Evolutionary conservation across 306 rosid species (phyloP), one percentile per base, ranked within the genome.

Genomic region (Corylus heterophylla): DNA sequence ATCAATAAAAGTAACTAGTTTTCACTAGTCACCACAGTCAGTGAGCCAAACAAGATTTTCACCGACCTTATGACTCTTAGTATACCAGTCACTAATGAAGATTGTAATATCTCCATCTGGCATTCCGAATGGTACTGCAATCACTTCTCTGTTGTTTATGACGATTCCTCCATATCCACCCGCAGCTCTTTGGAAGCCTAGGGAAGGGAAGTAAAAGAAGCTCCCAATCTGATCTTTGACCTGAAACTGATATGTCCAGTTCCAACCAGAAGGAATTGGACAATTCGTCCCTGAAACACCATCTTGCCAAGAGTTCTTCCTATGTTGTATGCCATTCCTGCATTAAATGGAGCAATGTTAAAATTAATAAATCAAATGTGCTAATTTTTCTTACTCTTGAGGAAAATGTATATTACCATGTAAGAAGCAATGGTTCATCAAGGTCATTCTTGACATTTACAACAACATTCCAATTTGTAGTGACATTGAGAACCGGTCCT

Each of bases 251-350:
- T 92, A 92, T 22, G 98, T 95, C 97, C 97, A 95, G 74, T 95
- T 95, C 97, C 97, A 92, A 73, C 98, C 98, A 7, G 96, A 86
- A n/a, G 93, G 98, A 78, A 95, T 91, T n/a, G 98, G 98, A 87
- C 98, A 95, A 74, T 89, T 95, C 12, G 98, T 95, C 85, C 97
- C 97, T 42, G 86, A 87, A 59, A 95, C 98, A 54, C 98, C 98
- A 76, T 95, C 98, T 80, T 92, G 98, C 97, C 97, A 95, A 2
- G 98, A 89, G 84, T 92, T 86, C 84, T 90, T 95, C 87, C 98
- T 87, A 31, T 92, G 90, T 69, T 95, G 93, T 77, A 95, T 79
- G 13, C 98, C 98, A 69, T 91, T 54, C 97, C 98, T 95, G 88
- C 90, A 89, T 83, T 82, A 71, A 69, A 82, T 81, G 83, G 81